phyloP scores from a whole-genome alignment of 352 stramenopile species.

The Pythium guiyangense region DNA sequence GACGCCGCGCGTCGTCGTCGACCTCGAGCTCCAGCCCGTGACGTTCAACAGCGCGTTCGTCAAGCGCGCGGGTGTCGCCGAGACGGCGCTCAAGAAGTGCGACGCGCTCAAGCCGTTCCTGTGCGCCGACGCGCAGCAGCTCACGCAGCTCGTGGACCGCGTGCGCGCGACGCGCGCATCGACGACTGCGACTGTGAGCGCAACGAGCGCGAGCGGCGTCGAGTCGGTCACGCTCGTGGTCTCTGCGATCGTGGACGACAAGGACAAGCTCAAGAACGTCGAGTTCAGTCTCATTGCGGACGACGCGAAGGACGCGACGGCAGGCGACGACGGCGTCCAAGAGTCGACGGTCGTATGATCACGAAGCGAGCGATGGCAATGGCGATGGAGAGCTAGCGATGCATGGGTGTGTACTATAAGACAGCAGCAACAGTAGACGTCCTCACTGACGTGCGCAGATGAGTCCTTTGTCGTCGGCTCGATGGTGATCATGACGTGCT shows the following conservation, averaged over 20 bases:
- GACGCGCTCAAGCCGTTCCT: constrained; percentile 45
- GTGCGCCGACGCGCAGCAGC: constrained; percentile 34
- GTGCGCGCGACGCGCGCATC: constrained; percentile 43
- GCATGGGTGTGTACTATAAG: too few species aligned
- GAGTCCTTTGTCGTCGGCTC: too few species aligned
- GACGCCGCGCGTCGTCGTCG: constrained; percentile 51
- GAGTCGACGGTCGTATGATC: too few species aligned
- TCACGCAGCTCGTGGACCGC: constrained; percentile 42
- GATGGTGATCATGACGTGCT: too few species aligned
- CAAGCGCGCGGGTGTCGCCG: constrained; percentile 35
- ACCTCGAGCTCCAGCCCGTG: constrained; percentile 51
- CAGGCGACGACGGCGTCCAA: too few species aligned
- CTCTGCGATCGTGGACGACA: constrained; percentile 41
- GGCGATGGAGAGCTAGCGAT: too few species aligned
- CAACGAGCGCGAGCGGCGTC: constrained; percentile 17
- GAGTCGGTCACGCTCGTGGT: constrained; percentile 40
- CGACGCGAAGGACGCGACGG: not conserved
- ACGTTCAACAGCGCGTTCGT: constrained; percentile 63
- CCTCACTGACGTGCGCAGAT: too few species aligned
- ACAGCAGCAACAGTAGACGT: too few species aligned
- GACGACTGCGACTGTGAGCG: constrained; percentile 31
- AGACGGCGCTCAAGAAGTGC: constrained; percentile 52
- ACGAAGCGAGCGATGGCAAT: too few species aligned
- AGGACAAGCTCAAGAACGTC: constrained; percentile 45
- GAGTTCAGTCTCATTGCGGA: constrained; percentile 54